These are phyloP conservation scores for Fusarium pseudograminearum DNA, from an alignment of 2,329 filamentous ascomycete species.

Conservation along the genomic window DNA sequence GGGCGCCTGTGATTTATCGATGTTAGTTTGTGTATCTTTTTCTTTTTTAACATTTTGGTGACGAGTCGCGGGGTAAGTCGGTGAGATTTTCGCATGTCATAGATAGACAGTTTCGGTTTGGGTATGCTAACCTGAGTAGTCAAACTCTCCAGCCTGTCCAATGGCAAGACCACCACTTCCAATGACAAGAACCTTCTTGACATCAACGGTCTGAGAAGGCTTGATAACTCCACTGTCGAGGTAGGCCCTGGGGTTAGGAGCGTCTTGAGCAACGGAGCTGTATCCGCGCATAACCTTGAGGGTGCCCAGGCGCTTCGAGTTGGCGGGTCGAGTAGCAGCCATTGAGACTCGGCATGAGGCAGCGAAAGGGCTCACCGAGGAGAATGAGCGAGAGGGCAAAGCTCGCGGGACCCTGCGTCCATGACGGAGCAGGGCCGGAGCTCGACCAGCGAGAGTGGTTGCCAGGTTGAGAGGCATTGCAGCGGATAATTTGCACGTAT, in stretches of 20 bases:
- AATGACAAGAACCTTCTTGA: constrained; percentile 98
- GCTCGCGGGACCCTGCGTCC: constrained; percentile 62
- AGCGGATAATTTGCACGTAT: constrained; percentile 49
- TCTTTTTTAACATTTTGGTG: constrained; percentile 11
- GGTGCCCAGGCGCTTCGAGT: constrained; percentile 62
- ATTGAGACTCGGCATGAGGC: constrained; percentile 42
- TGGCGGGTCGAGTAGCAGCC: constrained; percentile 48
- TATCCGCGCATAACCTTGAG: constrained; percentile 58
- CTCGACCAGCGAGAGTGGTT: constrained; percentile 64
- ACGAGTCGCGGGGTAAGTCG: constrained; percentile 34
- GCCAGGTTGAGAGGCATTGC: constrained; percentile 57
- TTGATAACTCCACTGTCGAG: constrained; percentile 89
- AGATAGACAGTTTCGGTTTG: background rate
- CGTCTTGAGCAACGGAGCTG: constrained; percentile 67
- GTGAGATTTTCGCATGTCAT: constrained; percentile 15
- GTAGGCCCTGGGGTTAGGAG: constrained; percentile 87
- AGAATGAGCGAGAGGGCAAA: constrained; percentile 60
- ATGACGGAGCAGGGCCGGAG: constrained; percentile 69
- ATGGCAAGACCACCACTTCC: constrained; percentile 95
- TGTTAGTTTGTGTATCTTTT: constrained; percentile 36
- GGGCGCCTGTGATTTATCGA: constrained; percentile 73
- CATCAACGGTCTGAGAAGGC: constrained; percentile 81
- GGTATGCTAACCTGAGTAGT: constrained; percentile 86
- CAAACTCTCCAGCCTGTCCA: constrained; percentile 97
- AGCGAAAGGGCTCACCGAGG: constrained; percentile 52